Evolutionary conservation across 495 filamentous ascomycete genomes (phyloP).

Genomic region (Aspergillus cavernicola): DNA sequence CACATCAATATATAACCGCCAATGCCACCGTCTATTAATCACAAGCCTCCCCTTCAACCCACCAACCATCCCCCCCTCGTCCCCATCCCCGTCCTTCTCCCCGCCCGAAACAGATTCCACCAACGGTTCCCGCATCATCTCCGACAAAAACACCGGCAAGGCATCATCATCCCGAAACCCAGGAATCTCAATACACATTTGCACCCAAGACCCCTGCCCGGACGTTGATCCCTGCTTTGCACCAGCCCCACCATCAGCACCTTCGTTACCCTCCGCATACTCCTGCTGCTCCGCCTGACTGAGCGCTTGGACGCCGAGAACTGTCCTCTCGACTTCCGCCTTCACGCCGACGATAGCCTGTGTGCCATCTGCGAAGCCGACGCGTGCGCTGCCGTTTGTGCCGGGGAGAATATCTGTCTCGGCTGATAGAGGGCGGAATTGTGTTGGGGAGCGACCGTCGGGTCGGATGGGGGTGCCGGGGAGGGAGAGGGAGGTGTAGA

Average conservation of each 20-base stretch:
- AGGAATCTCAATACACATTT: slow-evolving; percentile 80
- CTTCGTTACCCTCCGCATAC: slow-evolving; percentile 18
- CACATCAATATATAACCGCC: slow-evolving; percentile 94
- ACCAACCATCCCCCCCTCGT: slow-evolving; percentile 44
- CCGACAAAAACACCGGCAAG: slow-evolving; percentile 76
- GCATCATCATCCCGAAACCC: slow-evolving; percentile 89
- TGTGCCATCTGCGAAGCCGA: slow-evolving; percentile 91
- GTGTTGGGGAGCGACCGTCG: slow-evolving; percentile 74
- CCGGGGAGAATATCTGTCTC: slow-evolving; percentile 85
- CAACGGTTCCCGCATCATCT: slow-evolving; percentile 85
- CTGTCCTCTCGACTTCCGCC: slow-evolving; percentile 78
- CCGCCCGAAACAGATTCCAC: slow-evolving; percentile 49
- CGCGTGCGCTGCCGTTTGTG: slow-evolving; percentile 85
- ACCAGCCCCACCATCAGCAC: slow-evolving; percentile 12
- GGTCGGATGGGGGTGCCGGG: slow-evolving; percentile 80
- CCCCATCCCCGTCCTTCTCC: slow-evolving; percentile 3
- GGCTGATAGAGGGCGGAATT: slow-evolving; percentile 87
- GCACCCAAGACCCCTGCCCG: slow-evolving; percentile 62
- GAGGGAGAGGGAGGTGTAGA: slow-evolving; percentile 78
- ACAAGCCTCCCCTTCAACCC: slow-evolving; percentile 66
- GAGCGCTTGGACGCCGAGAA: slow-evolving; percentile 27
- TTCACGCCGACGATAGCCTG: slow-evolving; percentile 96
- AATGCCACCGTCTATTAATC: slow-evolving; percentile 89
- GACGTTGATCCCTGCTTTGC: slow-evolving; percentile 25
- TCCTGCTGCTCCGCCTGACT: slow-evolving; percentile 26